Evolutionary conservation across 2,329 filamentous ascomycete genomes (phyloP).

Genomic region (Aspergillus aculeatinus): DNA sequence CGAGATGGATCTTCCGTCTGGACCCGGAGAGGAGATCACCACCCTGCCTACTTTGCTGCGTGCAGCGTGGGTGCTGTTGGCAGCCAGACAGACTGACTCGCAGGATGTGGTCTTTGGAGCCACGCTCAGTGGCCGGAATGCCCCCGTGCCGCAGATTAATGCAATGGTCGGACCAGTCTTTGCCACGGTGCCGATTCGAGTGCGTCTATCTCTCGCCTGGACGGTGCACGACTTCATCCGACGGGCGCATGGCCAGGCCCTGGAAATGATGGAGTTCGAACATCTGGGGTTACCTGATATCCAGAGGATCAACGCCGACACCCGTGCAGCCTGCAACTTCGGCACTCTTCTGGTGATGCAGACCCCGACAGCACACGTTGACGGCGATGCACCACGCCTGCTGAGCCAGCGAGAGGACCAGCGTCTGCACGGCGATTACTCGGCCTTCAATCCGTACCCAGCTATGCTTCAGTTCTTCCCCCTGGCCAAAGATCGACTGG

Average conservation of each 20-base stretch:
- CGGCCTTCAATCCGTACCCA: too few relatives aligned
- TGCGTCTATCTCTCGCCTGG: neutral
- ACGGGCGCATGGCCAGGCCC: neutral
- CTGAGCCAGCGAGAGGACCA: too few relatives aligned
- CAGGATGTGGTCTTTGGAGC: neutral
- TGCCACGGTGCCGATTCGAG: constrained; percentile 2
- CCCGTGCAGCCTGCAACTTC: neutral
- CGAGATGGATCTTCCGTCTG: too few relatives aligned
- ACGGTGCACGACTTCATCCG: neutral
- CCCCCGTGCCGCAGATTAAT: neutral
- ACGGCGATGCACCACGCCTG: too few relatives aligned
- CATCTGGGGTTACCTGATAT: neutral
- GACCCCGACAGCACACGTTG: too few relatives aligned
- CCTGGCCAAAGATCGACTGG: too few relatives aligned
- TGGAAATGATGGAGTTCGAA: neutral
- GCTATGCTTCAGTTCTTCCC: too few relatives aligned
- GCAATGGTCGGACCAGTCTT: neutral
- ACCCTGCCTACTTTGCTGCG: neutral
- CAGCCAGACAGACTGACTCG: neutral
- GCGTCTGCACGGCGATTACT: too few relatives aligned
- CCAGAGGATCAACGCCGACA: too few relatives aligned
- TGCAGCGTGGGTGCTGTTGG: neutral
- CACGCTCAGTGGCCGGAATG: neutral
- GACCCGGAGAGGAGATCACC: too few relatives aligned
- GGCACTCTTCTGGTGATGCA: neutral